Percentiles rank a stretch among this genome's conserved stretches.
Evolutionary conservation across 1,284 basidiomycete genomes (phyloP).

Genomic region (Paramarasmius palmivorus): DNA sequence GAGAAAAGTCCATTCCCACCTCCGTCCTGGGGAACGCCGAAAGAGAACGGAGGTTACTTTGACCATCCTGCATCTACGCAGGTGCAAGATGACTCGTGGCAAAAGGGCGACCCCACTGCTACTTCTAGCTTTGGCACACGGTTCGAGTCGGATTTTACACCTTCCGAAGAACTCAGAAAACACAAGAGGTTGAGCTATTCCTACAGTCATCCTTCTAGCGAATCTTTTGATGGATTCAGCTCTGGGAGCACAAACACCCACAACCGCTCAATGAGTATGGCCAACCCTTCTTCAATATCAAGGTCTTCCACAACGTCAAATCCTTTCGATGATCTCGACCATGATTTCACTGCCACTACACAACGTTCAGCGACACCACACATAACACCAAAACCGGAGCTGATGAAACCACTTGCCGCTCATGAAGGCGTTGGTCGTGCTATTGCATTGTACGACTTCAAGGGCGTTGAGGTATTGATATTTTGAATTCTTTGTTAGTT

Average conservation of each 20-base stretch:
- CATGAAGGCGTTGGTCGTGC: conserved; percentile 70
- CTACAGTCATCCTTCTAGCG: conserved; percentile 5
- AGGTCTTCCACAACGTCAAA: conserved; percentile 12
- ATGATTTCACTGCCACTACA: conserved; percentile 17
- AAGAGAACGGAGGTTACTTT: conserved; percentile 56
- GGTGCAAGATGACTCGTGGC: conserved; percentile 13
- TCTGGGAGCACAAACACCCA: conserved; percentile 9
- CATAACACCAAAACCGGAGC: conserved; percentile 49
- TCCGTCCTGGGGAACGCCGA: conserved; percentile 55
- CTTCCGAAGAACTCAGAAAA: conserved; percentile 23
- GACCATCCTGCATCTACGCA: conserved; percentile 15
- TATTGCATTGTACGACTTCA: conserved; percentile 79
- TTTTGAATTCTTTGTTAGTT: too few species aligned
- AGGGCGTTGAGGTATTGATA: conserved; percentile 68
- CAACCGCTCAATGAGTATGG: conserved; percentile 22
- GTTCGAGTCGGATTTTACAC: conserved; percentile 39
- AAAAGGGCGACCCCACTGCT: conserved; percentile 19
- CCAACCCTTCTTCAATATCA: conserved; percentile 7
- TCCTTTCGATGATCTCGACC: conserved; percentile 17
- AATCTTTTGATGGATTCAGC: conserved; percentile 13
- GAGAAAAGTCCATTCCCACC: conserved; percentile 56
- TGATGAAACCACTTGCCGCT: conserved; percentile 45
- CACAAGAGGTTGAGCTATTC: conserved; percentile 1
- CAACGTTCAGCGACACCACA: conserved; percentile 26
- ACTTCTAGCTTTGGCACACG: conserved; percentile 39